Evolutionary conservation across 192 early-diverging fungal species (phyloP), one percentile per base, ranked within the genome.

Genomic region (Endogone sp.): DNA sequence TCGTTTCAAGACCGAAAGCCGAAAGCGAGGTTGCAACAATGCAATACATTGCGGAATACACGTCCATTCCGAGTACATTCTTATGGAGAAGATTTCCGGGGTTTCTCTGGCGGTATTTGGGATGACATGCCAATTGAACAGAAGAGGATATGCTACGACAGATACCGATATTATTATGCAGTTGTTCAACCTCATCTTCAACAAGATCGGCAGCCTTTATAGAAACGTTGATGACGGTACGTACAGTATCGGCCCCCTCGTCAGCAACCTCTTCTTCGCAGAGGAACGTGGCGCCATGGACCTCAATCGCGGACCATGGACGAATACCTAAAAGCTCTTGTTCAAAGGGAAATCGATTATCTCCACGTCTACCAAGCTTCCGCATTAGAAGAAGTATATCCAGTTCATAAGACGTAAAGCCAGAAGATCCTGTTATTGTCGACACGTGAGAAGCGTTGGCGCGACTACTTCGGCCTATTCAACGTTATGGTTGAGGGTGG

Each of bases 1-100:
- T 9, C 59, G 59, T 23, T n/a, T 4, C 59, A 60, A 60, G 59
- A 60, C 59, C 23, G 59, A 60, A n/a, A 26, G 23, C 59, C 23
- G 59, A 60, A n/a, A 26, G 23, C 59, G 59, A 60, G 27, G n/a
- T 60, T 60, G 59, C 59, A 20, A 60, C 59, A 4, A 60, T 60
- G 59, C 22, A n/a, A 8, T 60, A 60, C 27, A 60, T 60, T 60
- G 59, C 22, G n/a, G 23, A 60, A n/a, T 20, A 60, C 59, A 60
- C 59, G 4, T 26, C 59, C 4, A 60, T 60, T 26, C 59, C 22
- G 59, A 60, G 27, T 60, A 60, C 59, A 60, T 60, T 28, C 37
- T 44, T 4, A 60, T 60, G 59, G 22, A 23, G 23, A 60, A 60
- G 27, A 28, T 60, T 10, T 20, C 22, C 22, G 59, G 59, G 27